Base-by-base conservation (phyloP, 768 basidiomycete genomes). In the Hericium rajendrae region DNA sequence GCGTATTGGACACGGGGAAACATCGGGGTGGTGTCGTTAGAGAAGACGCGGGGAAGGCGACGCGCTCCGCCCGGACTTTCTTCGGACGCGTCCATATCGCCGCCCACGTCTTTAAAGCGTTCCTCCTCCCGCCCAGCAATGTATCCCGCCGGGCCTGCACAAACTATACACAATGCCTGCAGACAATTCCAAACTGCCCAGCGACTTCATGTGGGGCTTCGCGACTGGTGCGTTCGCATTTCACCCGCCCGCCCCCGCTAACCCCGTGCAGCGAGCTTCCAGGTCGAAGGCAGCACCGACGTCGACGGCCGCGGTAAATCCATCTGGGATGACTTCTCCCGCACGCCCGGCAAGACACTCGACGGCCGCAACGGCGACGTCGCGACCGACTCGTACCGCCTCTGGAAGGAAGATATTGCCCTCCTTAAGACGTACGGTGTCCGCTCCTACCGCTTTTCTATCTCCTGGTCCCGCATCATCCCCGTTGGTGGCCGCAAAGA, bases 401-500 rank as follows among this genome's bases (percentile, higher is more conserved):
- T 79, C 59, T 89, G 84, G 83, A 77, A 77, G 58, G 80, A 85
- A 60, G 86, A 88, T 66, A 69, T 86, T 39, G 78, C 76, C 38
- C 73, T 89, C 41, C 73, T 91, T 61, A 75, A 74, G 24, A 63
- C 74, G 38, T 85, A 87, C 60, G 84, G 85, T 38, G 82, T 84
- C 51, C 86, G 84, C 63, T 72, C 84, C 2, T 90, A 89, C 71
- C 80, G 87, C 20, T 89, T 91, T 71, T 88, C 85, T 4, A 73
- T 91, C 55, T 76, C 86, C 6, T 89, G 86, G 89, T 79, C 84
- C 11, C 78, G 88, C 26, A 78, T 89, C 61, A 85, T 89, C 58
- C 88, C 87, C 24, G 74, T 82, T 16, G 86, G 85, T 20, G 87
- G 88, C 18, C 77, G 83, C 20, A 74, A 84, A 60, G 88, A 89